Base-by-base conservation (phyloP, 1,284 basidiomycete species). In the Volvariella surrecta region DNA sequence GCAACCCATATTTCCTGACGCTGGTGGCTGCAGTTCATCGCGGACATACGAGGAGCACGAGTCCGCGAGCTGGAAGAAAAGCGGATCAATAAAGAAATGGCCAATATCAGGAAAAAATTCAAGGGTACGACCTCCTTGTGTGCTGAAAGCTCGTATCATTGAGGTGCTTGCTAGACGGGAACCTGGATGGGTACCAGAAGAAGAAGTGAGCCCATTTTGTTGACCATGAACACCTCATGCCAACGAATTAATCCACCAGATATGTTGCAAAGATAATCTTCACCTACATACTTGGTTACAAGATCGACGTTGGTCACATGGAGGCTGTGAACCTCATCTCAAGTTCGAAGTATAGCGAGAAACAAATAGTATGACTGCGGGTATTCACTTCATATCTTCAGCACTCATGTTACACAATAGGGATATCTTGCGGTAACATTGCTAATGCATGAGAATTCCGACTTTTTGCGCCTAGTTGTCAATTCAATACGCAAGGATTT, bases 61-160 rank as follows among this genome's bases (percentile, higher is more conserved):
- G 88, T 92, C 20, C 76, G 89, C 45, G 90, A 93, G 57, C 63
- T 92, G 44, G 93, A 95, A 60, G 95, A 98, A 74, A 97, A 97
- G 67, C 70, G 95, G 45, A 96, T 99, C 56, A 99, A 99, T 68
- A 93, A 96, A 63, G 96, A 99, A 68, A 98, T 99, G 95, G 95
- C 96, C 1, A 97, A 99, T 58, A 99, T 99, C 54, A 76, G 96
- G 44, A 93, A 95, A 71, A 94, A 97, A 67, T 98, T 99, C 74
- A 97, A 97, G 76, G 88, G 90, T 87, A 32, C 18, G 48, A 45
- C 24, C 18, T 38, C 15, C 22, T 40, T 35, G 41, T 37, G 21
- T 30, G 31, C 10, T 22, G 21, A 19, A 11, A 10, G 18, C 17
- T 19, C 30, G 30, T 32, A 16, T 19, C 9, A n/a, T 11, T 11